Conservation (phyloP, 2,329 filamentous ascomycete species). For the Fusarium xyrophilum region DNA sequence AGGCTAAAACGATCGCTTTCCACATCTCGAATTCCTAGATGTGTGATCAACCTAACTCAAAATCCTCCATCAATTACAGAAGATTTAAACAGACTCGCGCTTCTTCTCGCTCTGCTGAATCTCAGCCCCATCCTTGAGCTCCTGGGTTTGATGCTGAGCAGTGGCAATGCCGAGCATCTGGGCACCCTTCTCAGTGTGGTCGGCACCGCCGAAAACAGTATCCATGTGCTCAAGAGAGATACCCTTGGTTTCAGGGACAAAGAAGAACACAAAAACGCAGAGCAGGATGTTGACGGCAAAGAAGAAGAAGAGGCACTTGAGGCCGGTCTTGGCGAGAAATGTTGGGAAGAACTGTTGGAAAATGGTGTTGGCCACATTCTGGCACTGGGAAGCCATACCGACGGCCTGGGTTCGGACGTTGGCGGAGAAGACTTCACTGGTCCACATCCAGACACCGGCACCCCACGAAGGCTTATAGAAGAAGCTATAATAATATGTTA, state of each 20-base stretch:
- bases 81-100: constrained; percentile 29
- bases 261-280: constrained; percentile 58
- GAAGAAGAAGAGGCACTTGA: constrained; percentile 51
- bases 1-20: not conserved
- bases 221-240: constrained; percentile 70
- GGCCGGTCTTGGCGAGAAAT: constrained; percentile 64
- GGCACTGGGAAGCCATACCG: constrained; percentile 67
- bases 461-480: constrained; percentile 76
- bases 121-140: constrained; percentile 37
- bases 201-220: constrained; percentile 58
- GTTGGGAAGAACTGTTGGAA: constrained; percentile 75
- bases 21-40: constrained; percentile 1
- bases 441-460: constrained; percentile 75
- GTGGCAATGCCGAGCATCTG: constrained; percentile 38
- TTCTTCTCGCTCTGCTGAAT: constrained; percentile 35
- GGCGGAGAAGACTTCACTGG: constrained; percentile 72
- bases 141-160: constrained; percentile 10
- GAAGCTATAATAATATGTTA: constrained; percentile 47
- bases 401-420: constrained; percentile 76
- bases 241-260: constrained; percentile 59
- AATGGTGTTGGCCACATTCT: constrained; percentile 71
- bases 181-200: constrained; percentile 41
- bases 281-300: constrained; percentile 52
- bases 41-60: not conserved
- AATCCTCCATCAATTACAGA: not conserved